A percentile compares a stretch with the other conserved stretches of the same genome.
Evolutionary conservation across 768 basidiomycete species (phyloP).

Genomic region (Candolleomyces eurysporus): DNA sequence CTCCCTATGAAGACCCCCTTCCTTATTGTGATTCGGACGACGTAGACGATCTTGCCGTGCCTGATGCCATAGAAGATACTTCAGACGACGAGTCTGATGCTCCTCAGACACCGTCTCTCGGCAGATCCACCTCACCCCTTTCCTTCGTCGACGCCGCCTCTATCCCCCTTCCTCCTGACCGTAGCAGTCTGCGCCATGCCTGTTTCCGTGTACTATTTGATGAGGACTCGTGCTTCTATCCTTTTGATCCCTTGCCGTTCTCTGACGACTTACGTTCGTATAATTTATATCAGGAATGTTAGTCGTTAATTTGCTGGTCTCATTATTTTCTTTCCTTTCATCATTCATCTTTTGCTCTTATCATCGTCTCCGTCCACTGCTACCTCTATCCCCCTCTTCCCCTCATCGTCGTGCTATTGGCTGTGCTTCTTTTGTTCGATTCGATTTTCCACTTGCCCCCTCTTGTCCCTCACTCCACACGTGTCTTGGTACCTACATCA

Average conservation of each 20-base stretch:
- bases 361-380: constrained; percentile 11
- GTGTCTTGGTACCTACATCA: not conserved
- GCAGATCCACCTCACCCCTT: constrained; percentile 56
- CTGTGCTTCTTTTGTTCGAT: not conserved
- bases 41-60: constrained; percentile 66
- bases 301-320: constrained; percentile 33
- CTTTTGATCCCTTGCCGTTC: constrained; percentile 68
- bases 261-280: constrained; percentile 48
- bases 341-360: constrained; percentile 19
- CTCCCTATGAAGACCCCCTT: constrained; percentile 52
- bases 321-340: constrained; percentile 24
- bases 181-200: constrained; percentile 46
- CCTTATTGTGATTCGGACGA: constrained; percentile 65
- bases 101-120: constrained; percentile 58
- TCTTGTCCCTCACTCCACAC: not conserved
- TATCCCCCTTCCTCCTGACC: constrained; percentile 48
- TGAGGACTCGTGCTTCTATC: constrained; percentile 43
- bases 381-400: not conserved
- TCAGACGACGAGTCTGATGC: constrained; percentile 85
- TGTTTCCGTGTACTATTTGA: constrained; percentile 62
- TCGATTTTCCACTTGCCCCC: not conserved
- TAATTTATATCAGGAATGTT: constrained; percentile 66
- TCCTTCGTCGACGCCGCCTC: constrained; percentile 51
- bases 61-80: constrained; percentile 80
- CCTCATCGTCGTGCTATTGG: constrained; percentile 2